Conservation (phyloP, 805 yeast species). For the Starmera caribaea region DNA sequence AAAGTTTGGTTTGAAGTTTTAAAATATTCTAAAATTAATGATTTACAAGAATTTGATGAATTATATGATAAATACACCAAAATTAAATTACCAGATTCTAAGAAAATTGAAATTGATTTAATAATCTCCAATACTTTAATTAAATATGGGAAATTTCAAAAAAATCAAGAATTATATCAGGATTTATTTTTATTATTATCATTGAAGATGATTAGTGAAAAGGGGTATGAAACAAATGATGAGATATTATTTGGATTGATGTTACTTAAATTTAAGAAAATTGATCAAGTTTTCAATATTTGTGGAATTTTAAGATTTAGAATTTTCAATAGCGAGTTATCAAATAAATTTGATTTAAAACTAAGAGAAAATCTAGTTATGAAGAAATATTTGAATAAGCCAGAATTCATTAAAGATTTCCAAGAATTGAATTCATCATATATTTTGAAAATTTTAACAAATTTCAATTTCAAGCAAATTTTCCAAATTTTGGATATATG, state of each 20-base stretch:
- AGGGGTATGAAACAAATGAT: constrained; percentile 27
- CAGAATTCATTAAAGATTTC: constrained; percentile 6
- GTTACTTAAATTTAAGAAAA: constrained; percentile 12
- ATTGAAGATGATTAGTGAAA: constrained; percentile 25
- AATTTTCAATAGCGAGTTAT: constrained; percentile 7
- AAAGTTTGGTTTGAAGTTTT: constrained; percentile 11
- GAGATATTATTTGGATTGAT: constrained; percentile 20
- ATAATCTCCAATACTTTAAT: constrained; percentile 6
- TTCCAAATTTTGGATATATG: constrained; percentile 14
- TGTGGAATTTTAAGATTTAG: constrained; percentile 9
- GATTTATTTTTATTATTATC: constrained; percentile 21
- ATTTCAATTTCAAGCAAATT: constrained; percentile 2
- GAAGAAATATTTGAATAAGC: constrained; percentile 5
- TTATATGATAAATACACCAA: constrained; percentile 19
- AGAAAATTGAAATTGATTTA: constrained; percentile 20
- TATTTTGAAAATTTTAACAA: constrained; percentile 5
- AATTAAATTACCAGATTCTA: constrained; percentile 20
- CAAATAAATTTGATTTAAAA: constrained; percentile 12
- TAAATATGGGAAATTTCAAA: constrained; percentile 11
- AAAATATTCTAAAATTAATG: constrained; percentile 8
- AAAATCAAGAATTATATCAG: constrained; percentile 5
- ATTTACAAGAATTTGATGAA: constrained; percentile 30
- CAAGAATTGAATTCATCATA: constrained; percentile 4
- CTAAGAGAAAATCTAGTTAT: constrained; percentile 6
- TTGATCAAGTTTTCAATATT: constrained; percentile 12